Conservation (phyloP, 257 asterid species). For the Solanum phureja region DNA sequence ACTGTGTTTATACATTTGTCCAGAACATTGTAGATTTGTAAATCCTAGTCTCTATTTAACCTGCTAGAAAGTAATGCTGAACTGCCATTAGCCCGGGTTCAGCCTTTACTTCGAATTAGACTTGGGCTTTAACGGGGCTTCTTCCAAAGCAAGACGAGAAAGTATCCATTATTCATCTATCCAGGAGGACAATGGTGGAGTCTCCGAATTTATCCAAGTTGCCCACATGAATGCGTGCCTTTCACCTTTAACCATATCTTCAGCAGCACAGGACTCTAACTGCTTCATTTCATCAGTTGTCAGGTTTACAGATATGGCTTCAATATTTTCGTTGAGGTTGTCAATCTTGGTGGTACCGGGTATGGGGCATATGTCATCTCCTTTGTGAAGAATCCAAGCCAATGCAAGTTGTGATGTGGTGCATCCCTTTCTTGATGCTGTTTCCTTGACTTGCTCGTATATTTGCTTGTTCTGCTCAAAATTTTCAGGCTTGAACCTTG, state of each 20-base stretch:
- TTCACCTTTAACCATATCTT: conserved; percentile 14
- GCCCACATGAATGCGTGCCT: conserved; percentile 9
- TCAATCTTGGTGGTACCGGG: conserved; percentile 28
- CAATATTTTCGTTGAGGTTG: conserved; percentile 17
- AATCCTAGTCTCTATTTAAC: neutral
- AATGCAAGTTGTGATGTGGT: conserved; percentile 26
- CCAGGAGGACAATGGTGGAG: conserved; percentile 26
- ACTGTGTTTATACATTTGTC: neutral
- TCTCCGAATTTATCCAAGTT: conserved; percentile 6
- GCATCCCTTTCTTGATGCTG: conserved; percentile 19
- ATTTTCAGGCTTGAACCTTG: conserved; percentile 19
- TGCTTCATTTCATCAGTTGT: conserved; percentile 11
- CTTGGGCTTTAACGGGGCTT: neutral
- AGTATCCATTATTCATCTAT: neutral
- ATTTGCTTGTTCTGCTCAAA: conserved; percentile 15
- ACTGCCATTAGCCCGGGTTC: neutral
- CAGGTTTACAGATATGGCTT: conserved; percentile 16
- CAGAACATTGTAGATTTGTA: neutral
- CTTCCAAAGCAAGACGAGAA: neutral
- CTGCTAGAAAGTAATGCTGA: neutral
- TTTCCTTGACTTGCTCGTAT: conserved; percentile 8
- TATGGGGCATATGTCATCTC: conserved; percentile 24
- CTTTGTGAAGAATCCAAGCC: conserved; percentile 30
- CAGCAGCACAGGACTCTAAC: conserved; percentile 17
- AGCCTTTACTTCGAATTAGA: neutral